Conservation (phyloP, 139 green algal genomes). For the Haematococcus lacustris region DNA sequence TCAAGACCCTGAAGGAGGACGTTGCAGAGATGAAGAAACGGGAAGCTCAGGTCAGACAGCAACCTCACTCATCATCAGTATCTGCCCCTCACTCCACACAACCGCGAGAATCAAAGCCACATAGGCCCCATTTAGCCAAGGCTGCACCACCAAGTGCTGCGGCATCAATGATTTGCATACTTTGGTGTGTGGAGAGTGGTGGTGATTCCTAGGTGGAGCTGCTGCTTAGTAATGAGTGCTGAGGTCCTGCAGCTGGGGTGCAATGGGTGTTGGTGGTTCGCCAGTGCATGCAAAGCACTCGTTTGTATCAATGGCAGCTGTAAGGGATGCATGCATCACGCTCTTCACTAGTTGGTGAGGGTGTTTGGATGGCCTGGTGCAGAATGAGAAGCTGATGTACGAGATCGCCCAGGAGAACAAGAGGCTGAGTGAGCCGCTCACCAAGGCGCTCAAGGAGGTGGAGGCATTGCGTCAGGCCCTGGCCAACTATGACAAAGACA, state of each 20-base stretch:
- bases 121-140: too few relatives aligned
- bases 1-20: conserved; percentile 87
- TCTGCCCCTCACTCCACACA: not conserved
- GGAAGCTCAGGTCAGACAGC: conserved; percentile 44
- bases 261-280: not conserved
- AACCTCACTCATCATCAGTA: not conserved
- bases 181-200: not conserved
- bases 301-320: not conserved
- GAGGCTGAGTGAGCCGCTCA: conserved; percentile 71
- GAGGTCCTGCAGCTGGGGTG: not conserved
- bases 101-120: not conserved
- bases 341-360: too few relatives aligned
- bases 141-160: too few relatives aligned
- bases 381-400: conserved; percentile 83
- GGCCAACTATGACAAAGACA: conserved; percentile 74
- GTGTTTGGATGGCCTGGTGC: too few relatives aligned
- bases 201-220: not conserved
- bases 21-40: conserved; percentile 83
- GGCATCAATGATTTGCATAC: too few relatives aligned
- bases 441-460: conserved; percentile 71
- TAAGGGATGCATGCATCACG: not conserved
- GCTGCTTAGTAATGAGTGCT: not conserved
- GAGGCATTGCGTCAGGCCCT: conserved; percentile 59
- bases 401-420: conserved; percentile 83
- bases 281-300: not conserved